Evolutionary conservation across 176 grass and related monocot genomes (phyloP), one percentile per base, ranked within the genome.

Genomic region (Bonia amplexicaulis): DNA sequence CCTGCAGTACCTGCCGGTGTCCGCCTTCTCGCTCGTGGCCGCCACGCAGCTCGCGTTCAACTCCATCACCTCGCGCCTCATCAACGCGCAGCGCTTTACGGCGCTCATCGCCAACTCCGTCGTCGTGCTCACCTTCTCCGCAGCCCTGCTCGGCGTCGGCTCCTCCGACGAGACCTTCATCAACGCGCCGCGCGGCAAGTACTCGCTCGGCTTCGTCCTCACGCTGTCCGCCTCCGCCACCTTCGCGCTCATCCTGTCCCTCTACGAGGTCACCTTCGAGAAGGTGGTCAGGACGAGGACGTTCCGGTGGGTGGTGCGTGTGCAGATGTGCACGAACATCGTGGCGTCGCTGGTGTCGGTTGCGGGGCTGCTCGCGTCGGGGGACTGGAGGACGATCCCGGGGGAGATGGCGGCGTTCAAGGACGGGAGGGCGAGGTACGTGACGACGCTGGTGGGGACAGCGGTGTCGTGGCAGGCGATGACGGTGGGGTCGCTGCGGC

Each of bases 41-140:
- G 92, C 92, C 0, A 91, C 84, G 66, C 92, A 95, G 78, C 89
- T 97, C 0, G 95, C 70, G 37, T 97, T 97, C 86, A 97, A 97
- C 90, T 71, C 89, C 22, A 4, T 97, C 58, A 95, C 93, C 25
- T 85, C 95, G 9, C 92, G 92, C 31, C 89, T 95, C 20, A 66
- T 97, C 75, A 97, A 95, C 73, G 31, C 57, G 53, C 93, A 97
- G 69, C 94, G 88, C 25, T 91, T 97, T 78, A 95, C 92, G 71
- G 82, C 85, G 52, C 78, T 91, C 7, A 95, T 97, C 57, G 72
- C 77, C 79, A 97, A 97, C 91, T 97, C 95, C 22, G 85, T 95
- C 0, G 85, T 90, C 0, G 82, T 97, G 61, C 89, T 97, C 69
- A 97, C 95, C 31, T 90, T 97, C 79, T 87, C 95, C 3, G 92